Conservation (phyloP, 805 yeast genomes). For the Candida quercuum region DNA sequence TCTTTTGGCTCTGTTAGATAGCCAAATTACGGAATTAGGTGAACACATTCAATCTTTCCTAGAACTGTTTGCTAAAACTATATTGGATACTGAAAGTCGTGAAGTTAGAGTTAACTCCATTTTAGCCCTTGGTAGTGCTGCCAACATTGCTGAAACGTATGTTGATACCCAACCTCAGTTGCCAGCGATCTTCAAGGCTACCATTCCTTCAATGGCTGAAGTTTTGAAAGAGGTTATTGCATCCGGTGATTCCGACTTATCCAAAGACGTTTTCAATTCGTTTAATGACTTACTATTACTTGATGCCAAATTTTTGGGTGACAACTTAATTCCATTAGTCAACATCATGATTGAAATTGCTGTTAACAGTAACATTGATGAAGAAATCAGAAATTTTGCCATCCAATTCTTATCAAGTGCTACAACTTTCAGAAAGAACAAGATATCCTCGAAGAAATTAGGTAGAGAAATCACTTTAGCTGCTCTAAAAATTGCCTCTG, state of each 20-base stretch:
- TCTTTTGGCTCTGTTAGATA: constrained; percentile 72
- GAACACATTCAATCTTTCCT: constrained; percentile 63
- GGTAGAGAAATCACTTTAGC: constrained; percentile 76
- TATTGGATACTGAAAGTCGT: constrained; percentile 52
- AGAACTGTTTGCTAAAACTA: constrained; percentile 61
- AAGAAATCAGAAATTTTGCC: constrained; percentile 78
- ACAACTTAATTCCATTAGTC: constrained; percentile 61
- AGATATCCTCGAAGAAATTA: constrained; percentile 70
- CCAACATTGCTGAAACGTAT: constrained; percentile 61
- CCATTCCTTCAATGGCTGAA: constrained; percentile 76
- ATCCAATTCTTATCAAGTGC: constrained; percentile 79
- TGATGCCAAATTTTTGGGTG: constrained; percentile 77
- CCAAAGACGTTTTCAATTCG: constrained; percentile 74
- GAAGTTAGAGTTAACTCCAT: constrained; percentile 82
- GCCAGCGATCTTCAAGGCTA: constrained; percentile 48
- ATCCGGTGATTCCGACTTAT: constrained; percentile 65
- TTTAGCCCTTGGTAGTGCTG: constrained; percentile 64
- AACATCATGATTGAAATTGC: constrained; percentile 75
- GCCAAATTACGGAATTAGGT: constrained; percentile 51
- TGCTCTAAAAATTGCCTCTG: constrained; percentile 74
- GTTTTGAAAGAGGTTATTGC: constrained; percentile 72
- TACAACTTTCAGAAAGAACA: constrained; percentile 74
- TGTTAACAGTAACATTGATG: constrained; percentile 58
- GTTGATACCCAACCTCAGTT: constrained; percentile 41
- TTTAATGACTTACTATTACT: constrained; percentile 73